phyloP scores from a whole-genome alignment of 2,329 filamentous ascomycete species.

The Neodidymelliopsis sp. region DNA sequence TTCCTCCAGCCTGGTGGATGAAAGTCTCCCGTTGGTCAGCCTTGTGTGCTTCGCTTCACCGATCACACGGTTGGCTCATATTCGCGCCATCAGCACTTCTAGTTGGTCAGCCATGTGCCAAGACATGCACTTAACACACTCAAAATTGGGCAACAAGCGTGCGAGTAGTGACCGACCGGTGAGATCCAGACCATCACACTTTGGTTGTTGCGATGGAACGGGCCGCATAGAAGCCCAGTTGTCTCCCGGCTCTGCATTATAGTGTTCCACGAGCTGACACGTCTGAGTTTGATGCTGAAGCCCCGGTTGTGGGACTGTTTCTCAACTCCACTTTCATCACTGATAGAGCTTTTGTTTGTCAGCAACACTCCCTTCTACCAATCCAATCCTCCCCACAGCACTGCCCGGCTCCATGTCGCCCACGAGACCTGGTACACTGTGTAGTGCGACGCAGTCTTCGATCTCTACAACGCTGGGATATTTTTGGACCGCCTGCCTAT shows the following conservation, averaged over 20 bases:
- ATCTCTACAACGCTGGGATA: neutral
- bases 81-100: neutral
- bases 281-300: too few species aligned
- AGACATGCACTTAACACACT: neutral
- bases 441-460: neutral
- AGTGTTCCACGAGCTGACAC: too few species aligned
- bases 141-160: neutral
- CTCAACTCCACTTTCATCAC: neutral
- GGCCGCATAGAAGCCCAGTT: neutral
- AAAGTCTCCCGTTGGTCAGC: slow-evolving; percentile 32
- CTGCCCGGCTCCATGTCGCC: neutral
- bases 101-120: neutral
- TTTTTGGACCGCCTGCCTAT: neutral
- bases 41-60: slow-evolving; percentile 18
- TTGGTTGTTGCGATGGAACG: neutral
- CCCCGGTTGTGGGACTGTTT: too few species aligned
- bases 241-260: too few species aligned
- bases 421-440: slow-evolving; percentile 4
- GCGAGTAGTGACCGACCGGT: neutral
- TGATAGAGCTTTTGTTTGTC: neutral
- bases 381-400: slow-evolving; percentile 3
- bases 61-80: neutral
- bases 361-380: slow-evolving; percentile 1
- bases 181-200: neutral
- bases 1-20: slow-evolving; percentile 32